Base-by-base conservation (phyloP, 2,329 filamentous ascomycete species). In the Ceratocystis ficicola region DNA sequence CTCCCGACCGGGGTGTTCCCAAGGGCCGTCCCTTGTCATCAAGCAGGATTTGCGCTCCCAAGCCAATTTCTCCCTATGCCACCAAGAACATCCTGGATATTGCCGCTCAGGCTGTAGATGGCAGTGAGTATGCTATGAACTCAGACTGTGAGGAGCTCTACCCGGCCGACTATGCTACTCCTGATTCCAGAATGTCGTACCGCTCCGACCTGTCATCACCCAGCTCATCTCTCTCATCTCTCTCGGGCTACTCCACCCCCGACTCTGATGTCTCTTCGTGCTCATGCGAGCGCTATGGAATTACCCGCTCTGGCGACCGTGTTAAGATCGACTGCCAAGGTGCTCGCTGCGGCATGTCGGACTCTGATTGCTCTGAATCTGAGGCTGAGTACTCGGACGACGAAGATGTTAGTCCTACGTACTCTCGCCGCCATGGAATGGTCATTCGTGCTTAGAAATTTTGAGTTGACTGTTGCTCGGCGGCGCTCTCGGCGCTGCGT, bases 251-350 rank as follows among this genome's bases (percentile, higher is more conserved):
- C 76, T 90, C 89, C 80, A 89, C 86, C 69, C 88, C 88, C 69
- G 82, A 81, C 76, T 90, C 88, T 64, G 88, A 88, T 73, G 86
- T 85, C 77, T 86, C 83, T 73, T 83, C 82, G 75, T 97, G 94
- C 85, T 91, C 87, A 70, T 97, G 93, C 79, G 90, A 96, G 77
- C 89, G 92, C 79, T 96, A 94, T 80, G 93, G 92, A 72, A 95
- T 97, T 80, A 96, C 92, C 70, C 89, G 91, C 78, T 86, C 87
- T 76, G 91, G 92, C 74, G 88, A 95, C 76, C 87, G 92, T 73
- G 88, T 97, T 83, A 94, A 93, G 83, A 86, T 96, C 76, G 92
- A 96, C 83, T 97, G 93, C 74, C 91, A 91, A 71, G 93, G 93
- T 71, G 81, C 86, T 69, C 87, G 90, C 75, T 96, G 93, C 78